Conservation (phyloP, 2,329 filamentous ascomycete genomes). For the Neonectria magnoliae region DNA sequence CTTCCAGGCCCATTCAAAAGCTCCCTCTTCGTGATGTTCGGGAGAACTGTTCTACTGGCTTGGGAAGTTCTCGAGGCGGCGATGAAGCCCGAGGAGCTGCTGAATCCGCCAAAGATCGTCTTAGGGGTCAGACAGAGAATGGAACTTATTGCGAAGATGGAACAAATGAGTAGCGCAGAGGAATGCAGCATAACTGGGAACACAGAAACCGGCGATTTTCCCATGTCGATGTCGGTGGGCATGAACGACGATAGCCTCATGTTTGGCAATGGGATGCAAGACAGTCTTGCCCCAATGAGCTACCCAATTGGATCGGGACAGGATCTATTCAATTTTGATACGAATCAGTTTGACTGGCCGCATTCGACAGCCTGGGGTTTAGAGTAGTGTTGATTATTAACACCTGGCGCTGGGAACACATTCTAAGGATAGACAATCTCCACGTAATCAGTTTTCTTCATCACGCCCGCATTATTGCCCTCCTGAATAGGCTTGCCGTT, state of each 20-base stretch:
- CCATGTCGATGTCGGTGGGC: neutral
- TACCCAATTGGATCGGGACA: neutral
- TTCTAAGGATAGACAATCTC: neutral
- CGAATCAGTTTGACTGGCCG: neutral
- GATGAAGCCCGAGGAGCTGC: neutral
- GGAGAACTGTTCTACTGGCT: neutral
- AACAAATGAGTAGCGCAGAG: neutral
- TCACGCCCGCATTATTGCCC: neutral
- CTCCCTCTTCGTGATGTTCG: slow-evolving; percentile 6
- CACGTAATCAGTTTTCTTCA: no score
- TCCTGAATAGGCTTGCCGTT: neutral
- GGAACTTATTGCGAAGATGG: neutral
- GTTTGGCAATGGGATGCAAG: neutral
- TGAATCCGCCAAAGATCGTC: slow-evolving; percentile 1
- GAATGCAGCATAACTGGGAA: neutral
- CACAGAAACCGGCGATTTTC: neutral
- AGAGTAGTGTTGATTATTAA: no score
- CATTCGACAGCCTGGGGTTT: neutral
- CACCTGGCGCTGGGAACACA: neutral
- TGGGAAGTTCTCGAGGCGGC: slow-evolving; percentile 11
- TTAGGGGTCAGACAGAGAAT: neutral
- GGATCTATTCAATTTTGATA: no score
- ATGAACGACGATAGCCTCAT: neutral
- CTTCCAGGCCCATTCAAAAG: neutral
- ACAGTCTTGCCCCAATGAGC: neutral